Evolutionary conservation across 2,329 filamentous ascomycete species (phyloP).

Genomic region (Colletotrichum australisinense): DNA sequence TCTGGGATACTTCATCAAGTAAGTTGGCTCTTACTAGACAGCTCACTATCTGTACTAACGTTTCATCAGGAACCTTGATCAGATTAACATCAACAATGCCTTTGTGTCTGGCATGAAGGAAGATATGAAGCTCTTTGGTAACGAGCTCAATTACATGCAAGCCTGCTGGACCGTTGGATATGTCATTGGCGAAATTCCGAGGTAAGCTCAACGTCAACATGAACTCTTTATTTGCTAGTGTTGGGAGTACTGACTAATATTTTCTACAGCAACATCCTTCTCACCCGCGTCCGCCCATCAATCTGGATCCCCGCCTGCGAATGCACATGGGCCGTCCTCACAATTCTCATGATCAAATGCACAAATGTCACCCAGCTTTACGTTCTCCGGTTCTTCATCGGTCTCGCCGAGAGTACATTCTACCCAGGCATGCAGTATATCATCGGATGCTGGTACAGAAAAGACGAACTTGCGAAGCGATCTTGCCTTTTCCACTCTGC

Average conservation of each 20-base stretch:
- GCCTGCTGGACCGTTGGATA: constrained; percentile 42
- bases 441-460: constrained; percentile 46
- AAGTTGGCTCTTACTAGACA: background rate
- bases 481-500: constrained; percentile 43
- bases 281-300: constrained; percentile 46
- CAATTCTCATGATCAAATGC: constrained; percentile 47
- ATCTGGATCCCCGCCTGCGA: constrained; percentile 45
- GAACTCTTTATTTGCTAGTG: no score
- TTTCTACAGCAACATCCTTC: constrained; percentile 43
- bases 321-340: constrained; percentile 46
- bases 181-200: constrained; percentile 42
- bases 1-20: constrained; percentile 42
- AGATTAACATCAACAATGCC: constrained; percentile 49
- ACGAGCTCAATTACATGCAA: constrained; percentile 43
- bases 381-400: constrained; percentile 45
- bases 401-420: constrained; percentile 42
- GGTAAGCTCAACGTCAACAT: constrained; percentile 5
- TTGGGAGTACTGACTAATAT: no score
- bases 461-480: constrained; percentile 43
- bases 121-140: constrained; percentile 41
- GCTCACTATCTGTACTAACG: background rate
- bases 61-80: constrained; percentile 39
- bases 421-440: constrained; percentile 41
- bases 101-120: constrained; percentile 44
- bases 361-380: constrained; percentile 47